Evolutionary conservation across 306 rosid species (phyloP).

Genomic region (Trifolium repens): DNA sequence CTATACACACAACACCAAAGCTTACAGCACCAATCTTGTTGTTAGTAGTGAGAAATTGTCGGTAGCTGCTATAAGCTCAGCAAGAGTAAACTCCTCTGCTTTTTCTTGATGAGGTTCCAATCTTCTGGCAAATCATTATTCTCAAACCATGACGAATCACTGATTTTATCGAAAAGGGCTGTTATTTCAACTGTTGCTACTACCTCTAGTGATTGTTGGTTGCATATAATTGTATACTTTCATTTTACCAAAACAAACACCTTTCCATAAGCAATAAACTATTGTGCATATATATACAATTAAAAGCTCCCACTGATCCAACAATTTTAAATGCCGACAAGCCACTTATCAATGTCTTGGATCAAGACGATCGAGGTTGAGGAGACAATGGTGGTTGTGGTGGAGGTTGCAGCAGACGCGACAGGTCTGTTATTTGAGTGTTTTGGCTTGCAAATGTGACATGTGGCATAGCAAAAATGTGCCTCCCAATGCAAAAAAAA

Average conservation of each 20-base stretch:
- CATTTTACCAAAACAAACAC: conserved; percentile 78
- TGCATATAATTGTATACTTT: conserved; percentile 86
- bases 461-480: too few relatives aligned
- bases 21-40: conserved; percentile 86
- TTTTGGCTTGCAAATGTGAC: too few relatives aligned
- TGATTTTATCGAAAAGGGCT: conserved; percentile 62
- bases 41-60: conserved; percentile 55
- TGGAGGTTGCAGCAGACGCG: too few relatives aligned
- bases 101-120: conserved; percentile 80
- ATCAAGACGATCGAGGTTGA: too few relatives aligned
- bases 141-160: conserved; percentile 69
- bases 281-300: too few relatives aligned
- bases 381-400: too few relatives aligned
- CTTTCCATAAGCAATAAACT: conserved; percentile 61
- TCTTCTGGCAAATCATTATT: conserved; percentile 82
- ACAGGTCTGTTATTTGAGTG: too few relatives aligned
- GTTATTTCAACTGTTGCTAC: conserved; percentile 58
- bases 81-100: conserved; percentile 73
- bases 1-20: conserved; percentile 70
- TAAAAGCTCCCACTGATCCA: too few relatives aligned
- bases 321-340: too few relatives aligned
- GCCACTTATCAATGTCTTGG: too few relatives aligned
- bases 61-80: conserved; percentile 75
- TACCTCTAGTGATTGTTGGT: conserved; percentile 76
- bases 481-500: too few relatives aligned